phyloP scores from a whole-genome alignment of 345 rosid genomes.

The Eucalyptus erythrocorys region DNA sequence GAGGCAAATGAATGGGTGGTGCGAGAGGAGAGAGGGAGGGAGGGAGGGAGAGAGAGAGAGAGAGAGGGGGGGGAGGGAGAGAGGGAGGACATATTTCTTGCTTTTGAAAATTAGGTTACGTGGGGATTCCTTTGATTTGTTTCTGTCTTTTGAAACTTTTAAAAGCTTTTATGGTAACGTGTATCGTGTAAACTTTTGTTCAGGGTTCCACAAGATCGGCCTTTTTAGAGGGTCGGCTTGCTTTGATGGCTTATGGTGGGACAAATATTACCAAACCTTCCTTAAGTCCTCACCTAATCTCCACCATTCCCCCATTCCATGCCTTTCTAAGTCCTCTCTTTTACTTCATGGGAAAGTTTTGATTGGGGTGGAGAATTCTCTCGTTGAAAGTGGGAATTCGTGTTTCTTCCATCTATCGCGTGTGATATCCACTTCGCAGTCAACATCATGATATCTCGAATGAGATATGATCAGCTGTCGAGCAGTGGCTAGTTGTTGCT shows the following conservation, averaged over 20 bases:
- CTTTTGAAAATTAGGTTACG: not conserved
- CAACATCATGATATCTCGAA: not conserved
- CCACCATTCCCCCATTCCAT: not conserved
- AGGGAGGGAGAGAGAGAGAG: not conserved
- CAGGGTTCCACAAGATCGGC: not conserved
- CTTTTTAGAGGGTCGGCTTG: not conserved
- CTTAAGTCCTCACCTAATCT: not conserved
- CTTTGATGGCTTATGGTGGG: not conserved
- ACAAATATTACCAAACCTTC: not conserved
- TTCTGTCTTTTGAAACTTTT: not conserved
- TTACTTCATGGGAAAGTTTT: not conserved
- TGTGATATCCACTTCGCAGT: not conserved
- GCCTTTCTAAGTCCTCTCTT: not conserved
- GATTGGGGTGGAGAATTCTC: not conserved
- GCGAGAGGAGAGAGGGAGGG: not conserved
- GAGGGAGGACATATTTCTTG: not conserved
- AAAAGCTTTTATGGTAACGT: not conserved
- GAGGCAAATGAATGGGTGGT: constrained; percentile 4
- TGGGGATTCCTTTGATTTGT: not conserved
- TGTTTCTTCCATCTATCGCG: not conserved
- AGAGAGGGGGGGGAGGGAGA: not conserved
- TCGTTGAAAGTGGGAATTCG: not conserved
- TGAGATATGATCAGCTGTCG: not conserved
- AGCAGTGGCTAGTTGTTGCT: not conserved
- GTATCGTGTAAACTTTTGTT: not conserved